Base-by-base conservation (phyloP, 345 rosid species). In the Linum tenue region DNA sequence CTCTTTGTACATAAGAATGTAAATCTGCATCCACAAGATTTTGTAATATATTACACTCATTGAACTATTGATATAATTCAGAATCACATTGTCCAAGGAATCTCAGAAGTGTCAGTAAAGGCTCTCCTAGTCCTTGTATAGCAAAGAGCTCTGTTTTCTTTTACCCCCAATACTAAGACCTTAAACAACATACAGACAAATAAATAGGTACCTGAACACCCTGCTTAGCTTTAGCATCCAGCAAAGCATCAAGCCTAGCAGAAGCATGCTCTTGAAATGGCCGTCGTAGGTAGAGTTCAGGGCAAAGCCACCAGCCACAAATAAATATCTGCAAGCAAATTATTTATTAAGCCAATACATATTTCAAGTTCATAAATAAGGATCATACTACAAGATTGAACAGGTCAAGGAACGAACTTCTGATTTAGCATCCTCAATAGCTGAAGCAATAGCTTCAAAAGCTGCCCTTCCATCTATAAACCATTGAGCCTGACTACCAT, bases 261-360 rank as follows among this genome's bases (percentile, higher is more conserved):
- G 92, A 80, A 62, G 83, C 80, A 70, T 87, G 83, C 59, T 72
- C 48, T 42, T 72, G 81, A 76, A 85, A 95, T 68, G 97, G 99
- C 62, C 99, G 97, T 65, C 86, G 84, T 68, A 95, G 80, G 77
- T 91, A 95, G 72, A 95, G 84, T 76, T 95, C 99, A 58, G 97
- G 99, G 85, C 99, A 95, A 64, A 95, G 69, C 99, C 99, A 95
- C 98, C 99, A 95, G 65, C 96, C 99, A 82, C 96, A 91, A 62
- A 95, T 87, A 83, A 95, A 95, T 75, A 95, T 87, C 97, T 95
- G 92, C 79, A 78, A 10, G 61, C 50, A 59, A 57, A 66, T 22
- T 22, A 58, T 76, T 73, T 67, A 66, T 75, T 67, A 68, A 77
- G 66, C 62, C 71, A 66, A 74, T 56, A 60, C 7, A 60, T 69